A percentile compares a stretch with the other conserved stretches of the same genome.
These are phyloP conservation scores for Zygosaccharomyces siamensis DNA, from an alignment of 805 yeast species.

Conservation along the genomic window DNA sequence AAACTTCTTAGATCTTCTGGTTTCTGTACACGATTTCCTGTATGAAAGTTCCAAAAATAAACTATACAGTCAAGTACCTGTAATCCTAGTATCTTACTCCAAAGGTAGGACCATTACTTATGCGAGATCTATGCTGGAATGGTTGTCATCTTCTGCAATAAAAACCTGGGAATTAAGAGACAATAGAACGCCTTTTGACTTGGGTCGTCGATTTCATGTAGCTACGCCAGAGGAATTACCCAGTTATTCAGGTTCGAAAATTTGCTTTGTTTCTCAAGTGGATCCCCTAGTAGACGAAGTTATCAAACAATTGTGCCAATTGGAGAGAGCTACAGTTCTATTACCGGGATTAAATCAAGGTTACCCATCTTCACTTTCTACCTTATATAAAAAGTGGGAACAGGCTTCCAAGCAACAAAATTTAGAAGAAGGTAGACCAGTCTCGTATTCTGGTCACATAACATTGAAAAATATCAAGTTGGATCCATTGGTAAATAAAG, in stretches of 20 bases:
- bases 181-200: slow-evolving; percentile 67
- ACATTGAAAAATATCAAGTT: slow-evolving; percentile 41
- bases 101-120: slow-evolving; percentile 74
- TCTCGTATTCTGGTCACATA: slow-evolving; percentile 45
- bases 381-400: slow-evolving; percentile 44
- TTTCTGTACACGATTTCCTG: slow-evolving; percentile 64
- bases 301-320: slow-evolving; percentile 52
- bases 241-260: slow-evolving; percentile 61
- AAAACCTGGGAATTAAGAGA: slow-evolving; percentile 77
- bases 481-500: slow-evolving; percentile 47
- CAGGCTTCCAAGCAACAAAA: slow-evolving; percentile 37
- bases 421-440: slow-evolving; percentile 58
- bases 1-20: slow-evolving; percentile 73
- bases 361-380: slow-evolving; percentile 11
- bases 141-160: slow-evolving; percentile 89
- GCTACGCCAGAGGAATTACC: slow-evolving; percentile 52
- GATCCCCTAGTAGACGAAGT: slow-evolving; percentile 59
- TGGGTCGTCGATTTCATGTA: slow-evolving; percentile 53
- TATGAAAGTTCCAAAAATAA: slow-evolving; percentile 36
- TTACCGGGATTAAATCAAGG: slow-evolving; percentile 48
- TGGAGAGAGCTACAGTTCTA: slow-evolving; percentile 63
- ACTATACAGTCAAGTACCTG: slow-evolving; percentile 48
- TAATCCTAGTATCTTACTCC: slow-evolving; percentile 68
- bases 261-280: slow-evolving; percentile 67
- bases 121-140: slow-evolving; percentile 87